phyloP scores from a whole-genome alignment of 352 stramenopile species.

The Globisporangium echinulatum region DNA sequence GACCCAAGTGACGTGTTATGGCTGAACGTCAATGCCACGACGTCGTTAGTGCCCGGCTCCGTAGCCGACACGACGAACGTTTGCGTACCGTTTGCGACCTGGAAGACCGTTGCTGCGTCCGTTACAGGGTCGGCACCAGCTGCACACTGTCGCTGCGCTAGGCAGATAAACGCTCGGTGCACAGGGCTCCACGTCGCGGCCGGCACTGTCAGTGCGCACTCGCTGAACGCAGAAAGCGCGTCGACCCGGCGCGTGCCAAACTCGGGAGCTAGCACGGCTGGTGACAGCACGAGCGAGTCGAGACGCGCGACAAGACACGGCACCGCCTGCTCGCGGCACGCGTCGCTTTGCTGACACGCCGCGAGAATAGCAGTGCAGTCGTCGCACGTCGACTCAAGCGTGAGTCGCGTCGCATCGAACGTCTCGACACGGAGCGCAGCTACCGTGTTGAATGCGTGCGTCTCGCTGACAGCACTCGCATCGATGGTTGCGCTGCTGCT shows the following conservation, averaged over 20 bases:
- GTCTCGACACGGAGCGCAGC: constrained; percentile 2
- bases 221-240: background rate
- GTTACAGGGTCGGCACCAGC: background rate
- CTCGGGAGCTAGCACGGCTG: background rate
- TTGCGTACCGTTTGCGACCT: constrained; percentile 10
- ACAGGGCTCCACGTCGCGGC: constrained; percentile 6
- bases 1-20: background rate
- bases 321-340: constrained; percentile 5
- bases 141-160: background rate
- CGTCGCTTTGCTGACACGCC: constrained; percentile 4
- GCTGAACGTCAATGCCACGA: constrained; percentile 3
- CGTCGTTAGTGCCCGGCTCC: background rate
- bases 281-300: background rate
- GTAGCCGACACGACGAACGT: constrained; percentile 4
- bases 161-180: constrained; percentile 6
- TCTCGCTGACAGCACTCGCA: background rate
- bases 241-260: constrained; percentile 2
- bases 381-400: background rate
- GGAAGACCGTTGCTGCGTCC: background rate
- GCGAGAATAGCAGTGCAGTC: background rate
- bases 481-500: background rate
- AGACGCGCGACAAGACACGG: constrained; percentile 6
- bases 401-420: constrained; percentile 3
- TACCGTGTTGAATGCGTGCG: background rate
- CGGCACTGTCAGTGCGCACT: background rate